Percentiles rank a stretch among this genome's conserved stretches.
phyloP scores from a whole-genome alignment of 345 rosid species.

The Theobroma cacao region DNA sequence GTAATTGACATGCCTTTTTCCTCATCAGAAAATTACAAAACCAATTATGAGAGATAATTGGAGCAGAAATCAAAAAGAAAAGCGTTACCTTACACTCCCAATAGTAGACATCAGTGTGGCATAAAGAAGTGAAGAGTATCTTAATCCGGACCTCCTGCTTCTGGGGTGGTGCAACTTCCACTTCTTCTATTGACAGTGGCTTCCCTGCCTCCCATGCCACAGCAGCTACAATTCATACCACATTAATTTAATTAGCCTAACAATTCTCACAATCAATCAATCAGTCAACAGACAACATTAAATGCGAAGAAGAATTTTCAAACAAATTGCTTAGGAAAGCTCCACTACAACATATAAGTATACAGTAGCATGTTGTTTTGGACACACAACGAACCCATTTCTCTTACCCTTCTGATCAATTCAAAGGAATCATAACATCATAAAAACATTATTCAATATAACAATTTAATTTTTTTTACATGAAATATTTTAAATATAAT shows the following conservation, averaged over 20 bases:
- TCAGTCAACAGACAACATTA: neutral
- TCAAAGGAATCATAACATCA: too few species aligned
- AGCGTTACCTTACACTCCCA: slow-evolving; percentile 77
- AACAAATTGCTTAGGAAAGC: too few species aligned
- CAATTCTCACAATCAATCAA: neutral
- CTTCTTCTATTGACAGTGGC: slow-evolving; percentile 79
- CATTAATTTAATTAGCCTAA: neutral
- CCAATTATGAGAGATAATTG: neutral
- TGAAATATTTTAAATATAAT: too few species aligned
- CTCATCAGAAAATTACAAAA: neutral
- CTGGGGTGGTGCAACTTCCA: slow-evolving; percentile 90
- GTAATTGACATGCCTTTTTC: too few species aligned
- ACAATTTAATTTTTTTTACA: too few species aligned
- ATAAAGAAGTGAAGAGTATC: slow-evolving; percentile 73
- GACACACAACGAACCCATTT: too few species aligned
- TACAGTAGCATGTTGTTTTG: too few species aligned
- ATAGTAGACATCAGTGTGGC: slow-evolving; percentile 88
- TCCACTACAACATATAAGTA: too few species aligned
- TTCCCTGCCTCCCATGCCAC: slow-evolving; percentile 93
- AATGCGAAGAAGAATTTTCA: too few species aligned
- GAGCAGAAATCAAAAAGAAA: neutral
- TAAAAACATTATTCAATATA: too few species aligned
- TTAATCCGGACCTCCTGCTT: slow-evolving; percentile 73
- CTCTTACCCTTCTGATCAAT: too few species aligned
- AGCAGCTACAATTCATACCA: slow-evolving; percentile 48